phyloP scores from a whole-genome alignment of 257 asterid genomes.

The Apocynum venetum region DNA sequence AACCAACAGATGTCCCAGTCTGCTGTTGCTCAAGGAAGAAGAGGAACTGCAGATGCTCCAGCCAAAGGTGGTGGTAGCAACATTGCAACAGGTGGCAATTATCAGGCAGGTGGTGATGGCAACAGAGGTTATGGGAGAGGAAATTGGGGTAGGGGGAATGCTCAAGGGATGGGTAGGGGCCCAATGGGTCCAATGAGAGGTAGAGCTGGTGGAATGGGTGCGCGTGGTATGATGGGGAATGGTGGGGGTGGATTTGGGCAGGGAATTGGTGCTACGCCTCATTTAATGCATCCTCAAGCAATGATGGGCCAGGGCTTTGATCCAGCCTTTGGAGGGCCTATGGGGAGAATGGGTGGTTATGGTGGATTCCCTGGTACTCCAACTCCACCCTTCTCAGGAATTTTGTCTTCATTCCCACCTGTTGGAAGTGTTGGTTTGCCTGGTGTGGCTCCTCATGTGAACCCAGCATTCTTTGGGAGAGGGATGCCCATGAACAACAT shows the following conservation, averaged over 20 bases:
- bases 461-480: conserved; percentile 91
- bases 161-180: conserved; percentile 41
- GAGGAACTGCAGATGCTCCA: conserved; percentile 54
- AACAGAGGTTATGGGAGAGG: conserved; percentile 73
- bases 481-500: conserved; percentile 86
- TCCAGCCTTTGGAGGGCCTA: conserved; percentile 87
- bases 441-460: conserved; percentile 97
- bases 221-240: conserved; percentile 62
- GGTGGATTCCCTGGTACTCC: conserved; percentile 86
- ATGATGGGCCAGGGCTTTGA: conserved; percentile 98
- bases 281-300: conserved; percentile 73
- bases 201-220: conserved; percentile 64
- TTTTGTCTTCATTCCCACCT: conserved; percentile 67
- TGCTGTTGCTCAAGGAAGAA: conserved; percentile 46
- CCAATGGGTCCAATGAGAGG: conserved; percentile 40
- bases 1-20: conserved; percentile 51
- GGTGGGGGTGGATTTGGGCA: conserved; percentile 71
- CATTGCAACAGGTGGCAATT: conserved; percentile 35
- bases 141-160: conserved; percentile 55
- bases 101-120: conserved; percentile 33
- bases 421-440: conserved; percentile 76
- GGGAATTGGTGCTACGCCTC: conserved; percentile 71
- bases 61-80: conserved; percentile 49
- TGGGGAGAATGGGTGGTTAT: conserved; percentile 81
- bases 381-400: conserved; percentile 62